Evolutionary conservation across 768 basidiomycete species (phyloP), one percentile per base, ranked within the genome.

Genomic region (Pisolithus microcarpus): DNA sequence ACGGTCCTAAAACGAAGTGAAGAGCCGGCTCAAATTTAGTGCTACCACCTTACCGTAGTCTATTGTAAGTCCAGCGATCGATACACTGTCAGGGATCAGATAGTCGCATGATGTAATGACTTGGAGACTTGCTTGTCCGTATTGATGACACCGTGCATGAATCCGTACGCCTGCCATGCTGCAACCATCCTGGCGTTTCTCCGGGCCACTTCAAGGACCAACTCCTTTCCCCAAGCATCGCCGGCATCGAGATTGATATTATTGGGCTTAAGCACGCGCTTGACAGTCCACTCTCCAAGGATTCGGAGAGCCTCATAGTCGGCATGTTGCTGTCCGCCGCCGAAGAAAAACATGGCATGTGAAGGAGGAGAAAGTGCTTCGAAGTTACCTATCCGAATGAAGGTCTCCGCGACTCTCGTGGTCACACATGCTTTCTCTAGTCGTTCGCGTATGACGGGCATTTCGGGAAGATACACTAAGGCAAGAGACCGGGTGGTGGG

Each of bases 101-200:
- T 37, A 50, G 47, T 30, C 0, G 13, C 7, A 28, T 13, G 16
- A 42, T 10, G 9, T 8, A 24, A 43, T 13, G 13, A 28, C 38
- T 28, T 50, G 24, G 23, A 2, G n/a, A 61, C 77, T 52, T 57
- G 87, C 87, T 95, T 96, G 72, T 97, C 95, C 2, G 94, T 95
- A 62, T 98, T 98, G 59, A 99, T 91, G 36, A 99, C 95, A 0
- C 91, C 92, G 61, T 93, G 90, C 91, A 92, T 91, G 64, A 89
- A 93, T 1, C 91, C 91, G 65, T 87, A 88, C 7, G 81, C 91
- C 68, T 98, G 95, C 96, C 96, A 98, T 4, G 78, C 86, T 9
- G 93, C 96, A 0, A 93, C 89, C 88, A 94, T 98, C 63, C 72
- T 73, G 40, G 89, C 94, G 62, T 96, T 98, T 61, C 92, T 73